Evolutionary conservation across 306 rosid species (phyloP).

Genomic region (Rosa rugosa): DNA sequence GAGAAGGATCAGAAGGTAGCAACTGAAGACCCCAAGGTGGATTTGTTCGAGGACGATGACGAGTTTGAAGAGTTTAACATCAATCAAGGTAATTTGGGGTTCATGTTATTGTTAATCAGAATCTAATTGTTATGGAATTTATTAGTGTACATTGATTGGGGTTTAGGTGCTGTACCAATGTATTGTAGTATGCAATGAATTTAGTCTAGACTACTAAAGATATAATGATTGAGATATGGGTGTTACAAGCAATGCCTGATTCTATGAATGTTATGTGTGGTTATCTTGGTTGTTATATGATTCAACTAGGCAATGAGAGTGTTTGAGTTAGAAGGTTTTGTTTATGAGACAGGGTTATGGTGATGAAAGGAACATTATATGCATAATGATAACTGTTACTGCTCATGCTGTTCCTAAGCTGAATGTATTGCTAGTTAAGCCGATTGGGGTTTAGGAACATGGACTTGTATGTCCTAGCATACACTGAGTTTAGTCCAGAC

Average conservation of each 20-base stretch:
- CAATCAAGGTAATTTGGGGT: constrained; percentile 26
- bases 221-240: not conserved
- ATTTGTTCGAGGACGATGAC: constrained; percentile 46
- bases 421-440: not conserved
- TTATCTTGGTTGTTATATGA: not conserved
- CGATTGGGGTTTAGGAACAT: not conserved
- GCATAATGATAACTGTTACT: not conserved
- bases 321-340: not conserved
- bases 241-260: not conserved
- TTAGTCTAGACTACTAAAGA: not conserved
- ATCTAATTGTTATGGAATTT: not conserved
- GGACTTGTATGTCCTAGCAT: not conserved
- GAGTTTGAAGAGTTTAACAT: constrained; percentile 46
- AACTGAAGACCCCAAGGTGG: constrained; percentile 38
- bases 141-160: not conserved
- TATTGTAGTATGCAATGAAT: not conserved
- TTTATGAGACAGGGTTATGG: not conserved
- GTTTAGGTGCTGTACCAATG: not conserved
- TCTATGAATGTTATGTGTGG: not conserved
- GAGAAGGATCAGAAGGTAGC: constrained; percentile 38
- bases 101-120: not conserved
- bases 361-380: not conserved
- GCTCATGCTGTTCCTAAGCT: not conserved
- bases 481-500: too few species aligned
- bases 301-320: not conserved